These are phyloP conservation scores for Gracilariopsis chorda DNA, from an alignment of 23 red algal species.

Conservation along the genomic window DNA sequence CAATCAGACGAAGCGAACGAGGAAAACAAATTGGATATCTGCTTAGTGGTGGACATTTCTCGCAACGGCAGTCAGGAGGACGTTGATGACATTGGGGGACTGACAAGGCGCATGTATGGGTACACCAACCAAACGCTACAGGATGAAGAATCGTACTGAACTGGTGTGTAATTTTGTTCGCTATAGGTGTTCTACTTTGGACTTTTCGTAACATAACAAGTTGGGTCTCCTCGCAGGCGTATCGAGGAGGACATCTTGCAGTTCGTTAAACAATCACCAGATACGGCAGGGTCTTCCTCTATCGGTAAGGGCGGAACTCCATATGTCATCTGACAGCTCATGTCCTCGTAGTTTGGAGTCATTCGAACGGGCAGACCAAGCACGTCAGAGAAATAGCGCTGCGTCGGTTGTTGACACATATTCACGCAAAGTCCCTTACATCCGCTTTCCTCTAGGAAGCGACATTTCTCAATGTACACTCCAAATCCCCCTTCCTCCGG, in stretches of 20 bases:
- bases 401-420: slow-evolving; percentile 87
- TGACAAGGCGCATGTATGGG: slow-evolving; percentile 1
- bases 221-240: slow-evolving; percentile 15
- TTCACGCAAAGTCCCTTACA: slow-evolving; percentile 90
- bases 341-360: slow-evolving; percentile 90
- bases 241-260: slow-evolving; percentile 61
- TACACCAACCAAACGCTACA: slow-evolving; percentile 9
- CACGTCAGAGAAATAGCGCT: slow-evolving; percentile 86
- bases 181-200: background rate
- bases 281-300: slow-evolving; percentile 61
- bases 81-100: background rate
- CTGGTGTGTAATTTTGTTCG: no score
- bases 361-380: slow-evolving; percentile 83
- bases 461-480: slow-evolving; percentile 76
- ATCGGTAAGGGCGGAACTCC: slow-evolving; percentile 69
- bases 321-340: slow-evolving; percentile 88
- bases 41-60: background rate
- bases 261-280: slow-evolving; percentile 51
- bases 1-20: background rate
- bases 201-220: slow-evolving; percentile 26
- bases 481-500: slow-evolving; percentile 66
- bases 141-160: background rate
- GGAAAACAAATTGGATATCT: background rate
- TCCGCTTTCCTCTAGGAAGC: slow-evolving; percentile 82
- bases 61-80: background rate